These are phyloP conservation scores for Dioszegia crocea DNA, from an alignment of 768 basidiomycete species.

Conservation along the genomic window DNA sequence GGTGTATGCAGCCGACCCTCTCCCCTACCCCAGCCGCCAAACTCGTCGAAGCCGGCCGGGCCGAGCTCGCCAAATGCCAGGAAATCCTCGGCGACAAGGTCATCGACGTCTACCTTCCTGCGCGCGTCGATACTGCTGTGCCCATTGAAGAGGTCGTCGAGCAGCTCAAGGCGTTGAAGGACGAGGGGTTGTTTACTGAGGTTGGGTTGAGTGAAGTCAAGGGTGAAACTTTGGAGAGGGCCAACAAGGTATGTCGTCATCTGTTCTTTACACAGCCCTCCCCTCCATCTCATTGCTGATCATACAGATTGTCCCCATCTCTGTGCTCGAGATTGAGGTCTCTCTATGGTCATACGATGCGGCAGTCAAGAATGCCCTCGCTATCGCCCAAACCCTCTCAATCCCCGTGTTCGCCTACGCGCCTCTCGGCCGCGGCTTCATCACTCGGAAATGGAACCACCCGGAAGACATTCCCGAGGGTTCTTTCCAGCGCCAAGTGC, in stretches of 20 bases:
- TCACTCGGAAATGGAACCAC: conserved; percentile 45
- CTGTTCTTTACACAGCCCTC: conserved; percentile 28
- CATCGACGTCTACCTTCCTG: conserved; percentile 58
- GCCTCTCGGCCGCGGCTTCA: conserved; percentile 51
- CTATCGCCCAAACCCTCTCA: conserved; percentile 58
- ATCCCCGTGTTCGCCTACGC: conserved; percentile 63
- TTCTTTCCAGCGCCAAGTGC: conserved; percentile 51
- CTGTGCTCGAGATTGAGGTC: conserved; percentile 65
- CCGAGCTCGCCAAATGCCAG: conserved; percentile 56
- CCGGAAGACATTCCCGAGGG: conserved; percentile 51
- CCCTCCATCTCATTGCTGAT: background rate
- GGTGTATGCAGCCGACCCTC: conserved; percentile 30
- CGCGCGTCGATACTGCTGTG: conserved; percentile 50
- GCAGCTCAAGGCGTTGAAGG: conserved; percentile 54
- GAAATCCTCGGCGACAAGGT: conserved; percentile 56
- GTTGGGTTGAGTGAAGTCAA: conserved; percentile 31
- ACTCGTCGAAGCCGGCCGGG: conserved; percentile 52
- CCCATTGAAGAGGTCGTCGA: conserved; percentile 55
- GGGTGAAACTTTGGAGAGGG: conserved; percentile 54
- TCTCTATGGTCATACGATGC: conserved; percentile 62
- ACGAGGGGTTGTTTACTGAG: conserved; percentile 57
- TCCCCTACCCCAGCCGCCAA: conserved; percentile 9
- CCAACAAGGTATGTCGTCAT: conserved; percentile 51
- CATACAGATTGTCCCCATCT: conserved; percentile 57
- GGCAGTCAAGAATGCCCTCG: conserved; percentile 57